Evolutionary conservation across 164 flowering plant genomes (phyloP), one percentile per base, ranked within the genome.

Genomic region (Tetrastigma voinierianum): DNA sequence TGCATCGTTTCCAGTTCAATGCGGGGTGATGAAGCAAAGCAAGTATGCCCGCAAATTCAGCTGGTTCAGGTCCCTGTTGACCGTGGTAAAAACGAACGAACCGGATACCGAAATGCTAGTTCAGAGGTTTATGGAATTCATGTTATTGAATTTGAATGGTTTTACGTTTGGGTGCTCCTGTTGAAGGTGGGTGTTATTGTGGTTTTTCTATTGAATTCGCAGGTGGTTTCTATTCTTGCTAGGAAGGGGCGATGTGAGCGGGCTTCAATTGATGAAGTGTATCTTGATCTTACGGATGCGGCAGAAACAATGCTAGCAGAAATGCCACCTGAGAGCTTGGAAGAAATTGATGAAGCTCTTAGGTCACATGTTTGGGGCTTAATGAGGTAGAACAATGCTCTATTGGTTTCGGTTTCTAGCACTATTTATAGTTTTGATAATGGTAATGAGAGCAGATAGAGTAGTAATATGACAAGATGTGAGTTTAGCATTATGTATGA

Each of bases 11-110:
- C 71, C 72, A 94, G 98, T 59, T 90, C 90, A 16, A 90, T 95
- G 99, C 78, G 99, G n/a, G 99, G 99, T 57, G 94, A 87, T 72
- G 97, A 95, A 62, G 97, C 99, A 8, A 92, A 89, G 78, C 71
- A 81, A 70, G 90, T 78, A 15, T 95, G 99, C 71, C 97, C 97
- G 9, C 70, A 84, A 67, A 90, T 95, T 80, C 85, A 89, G 51
- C 83, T 95, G 62, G 88, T 92, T 61, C 94, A 85, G 74, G 99
- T 95, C 48, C 97, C 99, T 1, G 99, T 95, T 57, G 91, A 94
- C 21, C 96, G 93, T n/a, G n/a, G n/a, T 66, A 94, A 94, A n/a
- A 84, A 96, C 97, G 71, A 96, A 94, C 72, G 69, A 91, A 71
- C n/a, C 61, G 54, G 76, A 54, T 94, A 94, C 63, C 86, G 97